Evolutionary conservation across 192 early-diverging fungal species (phyloP).

Genomic region (Geranomyces michiganensis): DNA sequence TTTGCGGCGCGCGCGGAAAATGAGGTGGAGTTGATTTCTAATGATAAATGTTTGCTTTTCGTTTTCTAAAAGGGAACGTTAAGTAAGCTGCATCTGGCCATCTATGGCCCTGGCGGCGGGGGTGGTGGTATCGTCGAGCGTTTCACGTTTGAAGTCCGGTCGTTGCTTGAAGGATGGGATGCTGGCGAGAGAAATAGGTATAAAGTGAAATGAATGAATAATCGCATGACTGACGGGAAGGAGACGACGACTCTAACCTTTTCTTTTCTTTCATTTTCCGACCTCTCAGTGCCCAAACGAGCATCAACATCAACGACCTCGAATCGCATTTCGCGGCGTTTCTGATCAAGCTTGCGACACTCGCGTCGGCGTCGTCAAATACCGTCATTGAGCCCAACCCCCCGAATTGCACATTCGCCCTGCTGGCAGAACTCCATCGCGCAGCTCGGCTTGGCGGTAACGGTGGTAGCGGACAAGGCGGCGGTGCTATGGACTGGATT

Average conservation of each 20-base stretch:
- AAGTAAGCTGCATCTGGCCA: constrained; percentile 36
- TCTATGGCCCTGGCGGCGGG: constrained; percentile 29
- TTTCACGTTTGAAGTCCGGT: constrained; percentile 41
- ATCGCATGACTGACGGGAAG: too few species aligned
- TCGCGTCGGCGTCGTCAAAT: constrained; percentile 27
- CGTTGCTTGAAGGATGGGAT: constrained; percentile 29
- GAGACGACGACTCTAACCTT: not conserved
- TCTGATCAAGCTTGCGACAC: constrained; percentile 31
- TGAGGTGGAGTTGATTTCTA: too few species aligned
- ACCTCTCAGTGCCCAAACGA: constrained; percentile 31
- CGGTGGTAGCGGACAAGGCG: not conserved
- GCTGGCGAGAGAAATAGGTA: constrained; percentile 29
- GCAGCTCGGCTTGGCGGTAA: constrained; percentile 18
- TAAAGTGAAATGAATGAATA: too few species aligned
- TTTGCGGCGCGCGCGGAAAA: too few species aligned
- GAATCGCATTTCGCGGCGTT: constrained; percentile 37
- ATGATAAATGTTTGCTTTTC: too few species aligned
- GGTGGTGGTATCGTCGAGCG: constrained; percentile 35
- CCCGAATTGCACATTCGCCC: constrained; percentile 31
- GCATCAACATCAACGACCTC: constrained; percentile 23
- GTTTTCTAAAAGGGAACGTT: constrained; percentile 30
- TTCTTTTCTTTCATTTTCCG: not conserved
- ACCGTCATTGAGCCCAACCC: constrained; percentile 4
- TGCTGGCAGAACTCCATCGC: constrained; percentile 37
- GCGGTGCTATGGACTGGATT: constrained; percentile 28